Percentiles rank a stretch among this genome's conserved stretches.
Conservation (phyloP, 2,329 filamentous ascomycete species). For the Colletotrichum cereale region DNA sequence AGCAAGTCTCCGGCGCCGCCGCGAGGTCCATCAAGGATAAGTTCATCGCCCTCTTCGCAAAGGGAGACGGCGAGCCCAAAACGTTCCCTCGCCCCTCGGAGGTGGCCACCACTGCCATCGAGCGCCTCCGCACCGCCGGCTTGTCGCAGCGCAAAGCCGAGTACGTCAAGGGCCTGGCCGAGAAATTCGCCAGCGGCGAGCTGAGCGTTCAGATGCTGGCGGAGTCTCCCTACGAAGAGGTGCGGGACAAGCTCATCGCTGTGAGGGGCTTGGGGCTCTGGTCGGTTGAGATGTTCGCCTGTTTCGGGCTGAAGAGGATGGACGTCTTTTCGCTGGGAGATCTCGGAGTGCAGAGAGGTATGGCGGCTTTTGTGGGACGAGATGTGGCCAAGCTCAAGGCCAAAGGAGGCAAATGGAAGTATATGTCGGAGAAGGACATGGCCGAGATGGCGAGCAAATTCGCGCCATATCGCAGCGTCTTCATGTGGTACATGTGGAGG, state of each 20-base stretch:
- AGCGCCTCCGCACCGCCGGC: conserved; percentile 83
- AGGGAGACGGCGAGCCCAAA: conserved; percentile 44
- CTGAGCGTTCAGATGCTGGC: conserved; percentile 82
- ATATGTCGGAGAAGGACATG: conserved; percentile 97
- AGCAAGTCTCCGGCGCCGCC: conserved; percentile 95
- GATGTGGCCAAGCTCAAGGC: conserved; percentile 87
- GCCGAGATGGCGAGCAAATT: conserved; percentile 83
- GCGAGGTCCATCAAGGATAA: conserved; percentile 90
- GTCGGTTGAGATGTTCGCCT: conserved; percentile 98
- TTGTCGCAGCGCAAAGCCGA: conserved; percentile 96
- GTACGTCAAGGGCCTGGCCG: conserved; percentile 88
- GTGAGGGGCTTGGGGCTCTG: conserved; percentile 89
- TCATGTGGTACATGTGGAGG: conserved; percentile 99
- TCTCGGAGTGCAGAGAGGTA: conserved; percentile 92
- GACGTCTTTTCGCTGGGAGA: conserved; percentile 96
- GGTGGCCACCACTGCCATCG: conserved; percentile 73
- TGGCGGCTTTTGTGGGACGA: conserved; percentile 86
- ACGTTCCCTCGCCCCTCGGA: conserved; percentile 82
- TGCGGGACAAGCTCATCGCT: conserved; percentile 84
- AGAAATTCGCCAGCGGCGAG: conserved; percentile 82
- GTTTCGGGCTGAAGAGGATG: conserved; percentile 92
- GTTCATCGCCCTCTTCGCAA: conserved; percentile 80
- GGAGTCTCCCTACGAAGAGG: conserved; percentile 84
- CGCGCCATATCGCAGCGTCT: conserved; percentile 87
- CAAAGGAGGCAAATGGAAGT: conserved; percentile 91